Base-by-base conservation (phyloP, 2,329 filamentous ascomycete genomes). In the Fusarium albosuccineum region DNA sequence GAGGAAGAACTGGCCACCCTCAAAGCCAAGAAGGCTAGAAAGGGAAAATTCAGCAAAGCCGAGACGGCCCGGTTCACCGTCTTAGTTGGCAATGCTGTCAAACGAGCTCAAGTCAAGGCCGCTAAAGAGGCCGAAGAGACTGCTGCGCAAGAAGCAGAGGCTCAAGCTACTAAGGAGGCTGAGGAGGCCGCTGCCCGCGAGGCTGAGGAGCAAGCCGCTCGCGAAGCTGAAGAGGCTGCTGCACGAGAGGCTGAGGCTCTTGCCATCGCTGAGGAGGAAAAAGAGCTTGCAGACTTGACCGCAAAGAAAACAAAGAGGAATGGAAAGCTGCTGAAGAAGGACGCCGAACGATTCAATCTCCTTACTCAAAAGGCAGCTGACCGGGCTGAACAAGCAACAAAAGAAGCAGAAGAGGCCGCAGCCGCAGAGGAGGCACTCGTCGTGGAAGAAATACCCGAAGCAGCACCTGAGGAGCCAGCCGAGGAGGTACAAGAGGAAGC, bases 21-120 rank as follows among this genome's bases (percentile, higher is more conserved):
- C 4, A 70, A 66, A 48, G 66, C 63, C 10, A 73, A 73, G 58
- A 73, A 72, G 41, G 64, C 68, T 33, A 84, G 83, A 71, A 80
- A 80, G 59, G 69, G 68, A 39, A 73, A 73, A 39, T 58, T 73
- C 9, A 56, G 40, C 3, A 73, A 71, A 46, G 66, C 55, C 27
- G 71, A 73, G 16, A 67, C 60, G 13, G 51, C 70, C 30, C 67
- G 71, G n/a, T 57, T 73, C 13, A 66, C 67, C 16, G 26, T 61
- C 29, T 54, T 73, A 13, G 60, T 70, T 6, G 66, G 66, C 9
- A 67, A 68, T 17, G 54, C 64, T 26, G 59, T 69, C 45, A 67
- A 73, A 53, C 59, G 73, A 52, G 65, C 71, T 33, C 62, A 69
- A 39, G 68, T 68, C 13, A 71, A 69, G 26, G 58, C 70, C 42